A percentile compares a stretch with the other conserved stretches of the same genome.
Evolutionary conservation across 306 rosid genomes (phyloP).

Genomic region (Spatholobus suberectus): DNA sequence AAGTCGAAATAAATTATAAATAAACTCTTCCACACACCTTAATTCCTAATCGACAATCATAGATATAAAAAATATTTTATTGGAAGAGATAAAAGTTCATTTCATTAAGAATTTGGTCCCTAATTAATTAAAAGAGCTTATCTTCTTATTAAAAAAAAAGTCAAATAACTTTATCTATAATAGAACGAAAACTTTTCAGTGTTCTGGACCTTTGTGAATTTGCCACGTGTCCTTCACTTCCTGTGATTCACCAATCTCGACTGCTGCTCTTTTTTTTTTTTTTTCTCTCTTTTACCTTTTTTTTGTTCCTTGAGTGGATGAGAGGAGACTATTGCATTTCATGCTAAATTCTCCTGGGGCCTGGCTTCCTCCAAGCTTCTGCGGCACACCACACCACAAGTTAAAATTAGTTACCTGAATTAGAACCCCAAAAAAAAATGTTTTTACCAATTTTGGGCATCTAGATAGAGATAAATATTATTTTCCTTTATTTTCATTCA

Average conservation of each 20-base stretch:
- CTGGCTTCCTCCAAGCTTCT: not conserved
- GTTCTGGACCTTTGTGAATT: conserved; percentile 32
- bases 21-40: too few relatives aligned
- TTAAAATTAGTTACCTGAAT: not conserved
- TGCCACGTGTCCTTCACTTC: conserved; percentile 40
- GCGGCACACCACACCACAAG: not conserved
- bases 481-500: too few relatives aligned
- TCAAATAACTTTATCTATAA: conserved; percentile 45
- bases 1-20: too few relatives aligned
- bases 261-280: not conserved
- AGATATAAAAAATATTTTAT: too few relatives aligned
- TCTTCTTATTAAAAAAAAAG: conserved; percentile 35
- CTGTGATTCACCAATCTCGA: conserved; percentile 30
- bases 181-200: conserved; percentile 15
- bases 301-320: not conserved
- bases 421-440: not conserved
- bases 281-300: too few relatives aligned
- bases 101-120: not conserved
- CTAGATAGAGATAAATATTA: not conserved
- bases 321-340: not conserved
- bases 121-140: too few relatives aligned
- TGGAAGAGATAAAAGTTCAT: not conserved
- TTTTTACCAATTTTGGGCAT: not conserved
- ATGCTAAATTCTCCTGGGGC: not conserved
- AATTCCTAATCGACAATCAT: too few relatives aligned